Evolutionary conservation across 192 early-diverging fungal species (phyloP).

Genomic region (Backusella parvicylindrica): DNA sequence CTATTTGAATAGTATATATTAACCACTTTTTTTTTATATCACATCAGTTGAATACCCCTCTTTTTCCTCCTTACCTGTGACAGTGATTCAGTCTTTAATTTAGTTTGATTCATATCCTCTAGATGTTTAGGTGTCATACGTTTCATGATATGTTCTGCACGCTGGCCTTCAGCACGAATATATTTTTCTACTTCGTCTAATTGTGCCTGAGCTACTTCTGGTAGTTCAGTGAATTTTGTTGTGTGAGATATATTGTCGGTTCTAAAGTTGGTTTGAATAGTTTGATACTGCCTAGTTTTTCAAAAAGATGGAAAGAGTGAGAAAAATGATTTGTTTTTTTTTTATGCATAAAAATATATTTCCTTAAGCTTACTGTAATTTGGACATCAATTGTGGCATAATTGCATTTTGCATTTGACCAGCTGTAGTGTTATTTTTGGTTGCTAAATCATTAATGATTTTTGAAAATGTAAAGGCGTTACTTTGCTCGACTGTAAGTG

Average conservation of each 20-base stretch:
- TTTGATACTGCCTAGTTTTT: conserved; percentile 14
- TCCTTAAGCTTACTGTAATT: neutral
- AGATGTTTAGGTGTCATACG: conserved; percentile 15
- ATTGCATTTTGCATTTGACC: neutral
- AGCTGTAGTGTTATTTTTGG: neutral
- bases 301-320: neutral
- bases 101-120: conserved; percentile 10
- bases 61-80: conserved; percentile 9
- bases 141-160: conserved; percentile 26
- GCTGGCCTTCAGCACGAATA: conserved; percentile 21
- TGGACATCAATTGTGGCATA: neutral
- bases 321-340: neutral
- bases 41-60: too few species aligned
- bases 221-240: conserved; percentile 26
- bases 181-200: conserved; percentile 29
- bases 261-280: conserved; percentile 19
- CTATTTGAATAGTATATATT: conserved; percentile 1
- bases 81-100: conserved; percentile 6
- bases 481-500: neutral
- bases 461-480: conserved; percentile 9
- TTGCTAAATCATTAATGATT: conserved; percentile 10
- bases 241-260: conserved; percentile 21
- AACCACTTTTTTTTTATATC: neutral
- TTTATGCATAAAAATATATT: neutral
- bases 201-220: conserved; percentile 24